These are phyloP conservation scores for Albophoma yamanashiensis DNA, from an alignment of 2,329 filamentous ascomycete genomes.

Conservation along the genomic window DNA sequence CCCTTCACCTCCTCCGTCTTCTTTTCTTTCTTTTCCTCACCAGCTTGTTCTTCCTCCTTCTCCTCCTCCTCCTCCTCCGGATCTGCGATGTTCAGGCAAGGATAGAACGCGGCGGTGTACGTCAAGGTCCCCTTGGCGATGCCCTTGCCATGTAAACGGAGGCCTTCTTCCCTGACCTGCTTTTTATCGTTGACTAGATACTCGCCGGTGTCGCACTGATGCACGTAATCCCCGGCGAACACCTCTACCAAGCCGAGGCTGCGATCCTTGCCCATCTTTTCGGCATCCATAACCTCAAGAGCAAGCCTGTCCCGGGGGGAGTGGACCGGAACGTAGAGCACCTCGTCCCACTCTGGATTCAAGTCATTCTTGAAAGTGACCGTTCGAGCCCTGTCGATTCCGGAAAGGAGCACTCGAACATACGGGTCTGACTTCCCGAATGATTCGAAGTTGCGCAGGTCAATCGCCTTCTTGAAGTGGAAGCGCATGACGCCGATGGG, in stretches of 20 bases:
- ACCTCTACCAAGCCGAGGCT: conserved; percentile 76
- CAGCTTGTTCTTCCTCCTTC: conserved; percentile 23
- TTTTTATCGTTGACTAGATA: conserved; percentile 73
- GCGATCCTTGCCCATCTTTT: conserved; percentile 84
- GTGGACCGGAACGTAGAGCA: conserved; percentile 88
- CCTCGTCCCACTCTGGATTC: conserved; percentile 90
- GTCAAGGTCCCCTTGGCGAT: conserved; percentile 68
- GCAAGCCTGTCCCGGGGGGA: conserved; percentile 72
- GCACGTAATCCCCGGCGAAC: conserved; percentile 65
- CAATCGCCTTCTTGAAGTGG: conserved; percentile 74
- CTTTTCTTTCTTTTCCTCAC: conserved; percentile 3
- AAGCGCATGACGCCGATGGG: conserved; percentile 93
- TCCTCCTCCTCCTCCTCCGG: conserved; percentile 71
- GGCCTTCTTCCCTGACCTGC: conserved; percentile 50
- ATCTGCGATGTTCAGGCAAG: conserved; percentile 76
- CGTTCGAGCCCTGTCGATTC: conserved; percentile 81
- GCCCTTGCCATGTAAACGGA: conserved; percentile 64
- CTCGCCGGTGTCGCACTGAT: conserved; percentile 68
- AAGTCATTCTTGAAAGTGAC: conserved; percentile 96
- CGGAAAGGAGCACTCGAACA: conserved; percentile 76
- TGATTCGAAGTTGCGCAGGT: conserved; percentile 85
- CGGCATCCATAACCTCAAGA: conserved; percentile 93
- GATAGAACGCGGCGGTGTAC: conserved; percentile 84
- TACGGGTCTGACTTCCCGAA: conserved; percentile 98
- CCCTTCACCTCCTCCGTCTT: conserved; percentile 2